Percentiles rank a stretch among this genome's conserved stretches.
phyloP scores from a whole-genome alignment of 164 flowering plant genomes.

The Stephania japonica region DNA sequence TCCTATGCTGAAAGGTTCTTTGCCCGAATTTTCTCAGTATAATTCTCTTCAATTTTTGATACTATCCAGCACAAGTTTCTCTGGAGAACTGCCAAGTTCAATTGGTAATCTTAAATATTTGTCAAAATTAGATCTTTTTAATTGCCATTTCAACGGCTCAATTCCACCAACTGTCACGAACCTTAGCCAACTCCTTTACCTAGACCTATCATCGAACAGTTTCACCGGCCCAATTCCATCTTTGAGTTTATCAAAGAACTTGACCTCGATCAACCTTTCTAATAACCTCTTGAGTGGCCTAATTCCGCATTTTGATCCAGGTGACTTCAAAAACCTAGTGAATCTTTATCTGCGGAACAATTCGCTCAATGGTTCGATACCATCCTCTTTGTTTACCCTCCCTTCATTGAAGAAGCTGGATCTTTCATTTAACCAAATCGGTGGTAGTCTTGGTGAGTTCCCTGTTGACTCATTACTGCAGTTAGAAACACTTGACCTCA shows the following conservation, averaged over 20 bases:
- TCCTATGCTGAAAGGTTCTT: conserved; percentile 20
- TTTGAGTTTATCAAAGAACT: conserved; percentile 18
- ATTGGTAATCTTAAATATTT: conserved; percentile 27
- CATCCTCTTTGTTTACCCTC: conserved; percentile 29
- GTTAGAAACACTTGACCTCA: conserved; percentile 19
- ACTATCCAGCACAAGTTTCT: conserved; percentile 26
- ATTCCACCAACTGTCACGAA: conserved; percentile 31
- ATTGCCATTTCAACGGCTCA: conserved; percentile 31
- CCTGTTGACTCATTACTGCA: conserved; percentile 10
- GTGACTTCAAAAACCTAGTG: conserved; percentile 19
- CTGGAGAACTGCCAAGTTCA: conserved; percentile 33
- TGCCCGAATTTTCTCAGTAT: conserved; percentile 25
- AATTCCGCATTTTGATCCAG: conserved; percentile 23
- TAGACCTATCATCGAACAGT: conserved; percentile 41
- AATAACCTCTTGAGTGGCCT: conserved; percentile 26
- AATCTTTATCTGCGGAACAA: conserved; percentile 28
- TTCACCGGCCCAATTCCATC: conserved; percentile 39
- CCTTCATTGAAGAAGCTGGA: conserved; percentile 25
- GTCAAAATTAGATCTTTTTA: conserved; percentile 23
- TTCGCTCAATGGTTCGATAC: conserved; percentile 34
- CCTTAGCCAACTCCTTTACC: conserved; percentile 26
- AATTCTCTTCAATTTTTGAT: conserved; percentile 21
- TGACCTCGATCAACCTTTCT: conserved; percentile 25
- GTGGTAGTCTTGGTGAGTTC: conserved; percentile 22
- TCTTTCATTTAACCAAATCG: conserved; percentile 28